Evolutionary conservation across 1,284 basidiomycete genomes (phyloP).

Genomic region (Ustilago crameri): DNA sequence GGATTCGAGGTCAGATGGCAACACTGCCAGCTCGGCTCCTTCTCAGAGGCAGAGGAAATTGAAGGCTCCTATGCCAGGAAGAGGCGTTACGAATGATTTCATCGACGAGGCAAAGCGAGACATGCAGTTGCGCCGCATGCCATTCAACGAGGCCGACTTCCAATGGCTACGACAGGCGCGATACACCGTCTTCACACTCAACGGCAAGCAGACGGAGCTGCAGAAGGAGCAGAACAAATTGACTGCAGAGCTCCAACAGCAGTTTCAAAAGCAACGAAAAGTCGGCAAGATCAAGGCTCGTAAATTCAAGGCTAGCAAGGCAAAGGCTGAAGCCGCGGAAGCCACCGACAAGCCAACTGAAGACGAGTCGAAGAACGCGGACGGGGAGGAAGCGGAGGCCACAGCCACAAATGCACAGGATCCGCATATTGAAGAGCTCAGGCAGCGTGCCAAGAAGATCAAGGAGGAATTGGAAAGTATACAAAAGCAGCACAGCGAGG

Average conservation of each 20-base stretch:
- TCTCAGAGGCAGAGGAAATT: conserved; percentile 16
- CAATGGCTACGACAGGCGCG: conserved; percentile 25
- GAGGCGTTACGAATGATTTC: conserved; percentile 16
- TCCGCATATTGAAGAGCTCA: conserved; percentile 7
- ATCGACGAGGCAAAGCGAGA: conserved; percentile 33
- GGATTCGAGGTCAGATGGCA: background rate
- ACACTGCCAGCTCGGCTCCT: background rate
- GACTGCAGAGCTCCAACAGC: conserved; percentile 4
- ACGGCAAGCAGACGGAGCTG: conserved; percentile 12
- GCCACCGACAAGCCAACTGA: background rate
- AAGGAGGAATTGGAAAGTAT: conserved; percentile 23
- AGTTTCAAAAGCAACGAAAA: background rate
- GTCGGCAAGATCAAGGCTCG: background rate
- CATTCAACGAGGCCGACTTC: conserved; percentile 15
- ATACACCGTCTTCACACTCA: conserved; percentile 2
- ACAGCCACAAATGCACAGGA: background rate
- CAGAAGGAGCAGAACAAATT: conserved; percentile 19
- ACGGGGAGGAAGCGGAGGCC: background rate
- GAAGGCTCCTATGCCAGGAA: conserved; percentile 1
- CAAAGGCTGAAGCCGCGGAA: background rate
- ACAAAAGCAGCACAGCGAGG: conserved; percentile 18
- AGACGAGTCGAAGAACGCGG: background rate
- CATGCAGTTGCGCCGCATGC: conserved; percentile 39
- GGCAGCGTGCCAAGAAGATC: conserved; percentile 8
- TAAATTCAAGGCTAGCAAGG: background rate